Evolutionary conservation across 2,329 filamentous ascomycete species (phyloP), one percentile per base, ranked within the genome.

Genomic region (Fusarium coffeatum): DNA sequence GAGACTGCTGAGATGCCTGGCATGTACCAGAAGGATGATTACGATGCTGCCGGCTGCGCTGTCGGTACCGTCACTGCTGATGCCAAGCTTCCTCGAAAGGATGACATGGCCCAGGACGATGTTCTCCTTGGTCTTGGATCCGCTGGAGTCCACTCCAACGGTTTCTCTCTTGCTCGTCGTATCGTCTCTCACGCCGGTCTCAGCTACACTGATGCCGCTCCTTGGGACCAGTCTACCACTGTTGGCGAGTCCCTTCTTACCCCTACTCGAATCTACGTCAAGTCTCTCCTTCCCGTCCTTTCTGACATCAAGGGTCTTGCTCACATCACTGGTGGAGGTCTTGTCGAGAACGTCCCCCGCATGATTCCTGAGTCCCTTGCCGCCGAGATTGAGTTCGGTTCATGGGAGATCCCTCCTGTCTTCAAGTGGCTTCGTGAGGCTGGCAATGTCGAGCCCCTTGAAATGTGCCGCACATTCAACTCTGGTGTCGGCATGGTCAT

Each of bases 1-100:
- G 96, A 99, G 82, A 99, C 96, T 1, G 96, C 96, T 9, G 96
- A 99, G 82, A 98, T 99, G 96, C 95, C 95, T 0, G 94, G 94
- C 57, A 93, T 98, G 85, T 98, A 97, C 83, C 86, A 90, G 69
- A 89, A 88, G 55, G 92, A 93, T 51, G 93, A 97, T 77, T 99
- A 98, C 79, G 96, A 99, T 76, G 94, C 94, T 10, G 94, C 93
- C 23, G 96, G 96, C 67, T 92, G 92, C 41, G 95, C 95, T 20
- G 90, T 97, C 47, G 96, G 96, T 59, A 93, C 94, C 43, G 92
- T 98, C 77, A 84, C 86, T 37, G 82, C 87, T 34, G 87, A 87
- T 8, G 85, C 87, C 51, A 88, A 95, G 58, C 88, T 99, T 40
- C 96, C 96, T 1, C 88, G 91, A 72, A 91, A 88, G 69, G 85